phyloP scores from a whole-genome alignment of 331 rosid species.

The Rhamnella rubrinervis region DNA sequence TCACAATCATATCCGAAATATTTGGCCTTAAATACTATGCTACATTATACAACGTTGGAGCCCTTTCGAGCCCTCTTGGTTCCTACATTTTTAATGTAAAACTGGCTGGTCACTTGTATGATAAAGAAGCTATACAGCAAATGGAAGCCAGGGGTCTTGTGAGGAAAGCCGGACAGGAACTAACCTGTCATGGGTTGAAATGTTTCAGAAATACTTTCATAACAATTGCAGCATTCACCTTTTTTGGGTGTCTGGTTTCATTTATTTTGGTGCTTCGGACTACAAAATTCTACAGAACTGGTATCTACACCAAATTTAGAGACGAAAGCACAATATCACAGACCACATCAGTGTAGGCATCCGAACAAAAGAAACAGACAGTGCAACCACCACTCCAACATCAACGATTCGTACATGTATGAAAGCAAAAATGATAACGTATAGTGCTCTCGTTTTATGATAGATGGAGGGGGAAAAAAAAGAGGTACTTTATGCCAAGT shows the following conservation, averaged over 20 bases:
- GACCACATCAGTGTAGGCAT: too few relatives aligned
- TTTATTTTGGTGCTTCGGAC: conserved; percentile 26
- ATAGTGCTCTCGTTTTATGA: neutral
- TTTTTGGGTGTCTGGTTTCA: conserved; percentile 23
- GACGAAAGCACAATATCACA: neutral
- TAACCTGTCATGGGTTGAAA: conserved; percentile 15
- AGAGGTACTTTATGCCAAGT: too few relatives aligned
- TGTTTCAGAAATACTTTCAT: conserved; percentile 29
- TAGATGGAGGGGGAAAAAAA: too few relatives aligned
- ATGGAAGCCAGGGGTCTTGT: conserved; percentile 4
- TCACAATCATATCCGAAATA: conserved; percentile 27
- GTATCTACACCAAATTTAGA: conserved; percentile 25
- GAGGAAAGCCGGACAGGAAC: conserved; percentile 21
- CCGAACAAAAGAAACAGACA: too few relatives aligned
- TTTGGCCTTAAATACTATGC: conserved; percentile 31
- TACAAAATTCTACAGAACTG: conserved; percentile 22
- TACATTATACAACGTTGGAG: conserved; percentile 25
- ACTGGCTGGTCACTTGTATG: conserved; percentile 25
- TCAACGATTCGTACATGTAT: neutral
- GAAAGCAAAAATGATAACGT: neutral
- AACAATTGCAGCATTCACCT: conserved; percentile 11
- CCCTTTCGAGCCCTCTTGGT: conserved; percentile 29
- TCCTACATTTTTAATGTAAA: conserved; percentile 26
- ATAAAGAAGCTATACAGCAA: conserved; percentile 27
- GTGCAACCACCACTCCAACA: neutral